Evolutionary conservation across 371 early-diverging fungal genomes (phyloP), one percentile per base, ranked within the genome.

Genomic region (Mucor mucedo): DNA sequence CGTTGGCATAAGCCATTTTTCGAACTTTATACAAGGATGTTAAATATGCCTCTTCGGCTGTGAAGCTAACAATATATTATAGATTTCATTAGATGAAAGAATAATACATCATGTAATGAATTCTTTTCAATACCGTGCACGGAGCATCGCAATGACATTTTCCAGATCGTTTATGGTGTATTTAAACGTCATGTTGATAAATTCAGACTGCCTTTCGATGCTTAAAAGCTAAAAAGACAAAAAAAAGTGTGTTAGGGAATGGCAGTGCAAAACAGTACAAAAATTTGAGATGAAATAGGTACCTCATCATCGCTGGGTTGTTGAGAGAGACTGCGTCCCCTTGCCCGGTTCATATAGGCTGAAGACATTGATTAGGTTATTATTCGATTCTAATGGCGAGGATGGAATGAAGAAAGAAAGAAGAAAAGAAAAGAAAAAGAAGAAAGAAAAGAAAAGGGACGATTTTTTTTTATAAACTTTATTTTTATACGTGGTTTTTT

Each of bases 101-200:
- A 7, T 49, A 13, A 50, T 14, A 30, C 11, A 6, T 49, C 8
- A 35, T 8, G 35, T 16, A 16, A 35, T 49, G 8, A 1, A 35
- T 28, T 3, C 21, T 33, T 59, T 81, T 21, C 21, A 21, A 21
- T 21, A 81, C 82, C 82, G 69, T 13, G 70, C 67, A n/a, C 63
- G 66, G 48, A 81, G 50, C 45, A 78, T 53, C 30, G 30, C 52
- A 49, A 77, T 75, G 33, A 81, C 66, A 11, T 68, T 65, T 8
- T 81, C 79, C 5, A 78, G 62, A 44, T 81, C 82, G 28, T 55
- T 58, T n/a, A 75, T 71, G 45, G 69, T 78, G 66, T 77, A 77
- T 52, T 78, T 78, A 40, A 75, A 63, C n/a, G 75, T 68, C 55
- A 62, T 57, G 35, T 77, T 75, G 13, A 81, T 57, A 63, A 72